Base-by-base conservation (phyloP, 2,329 filamentous ascomycete genomes). In the Cladosporium sp. region DNA sequence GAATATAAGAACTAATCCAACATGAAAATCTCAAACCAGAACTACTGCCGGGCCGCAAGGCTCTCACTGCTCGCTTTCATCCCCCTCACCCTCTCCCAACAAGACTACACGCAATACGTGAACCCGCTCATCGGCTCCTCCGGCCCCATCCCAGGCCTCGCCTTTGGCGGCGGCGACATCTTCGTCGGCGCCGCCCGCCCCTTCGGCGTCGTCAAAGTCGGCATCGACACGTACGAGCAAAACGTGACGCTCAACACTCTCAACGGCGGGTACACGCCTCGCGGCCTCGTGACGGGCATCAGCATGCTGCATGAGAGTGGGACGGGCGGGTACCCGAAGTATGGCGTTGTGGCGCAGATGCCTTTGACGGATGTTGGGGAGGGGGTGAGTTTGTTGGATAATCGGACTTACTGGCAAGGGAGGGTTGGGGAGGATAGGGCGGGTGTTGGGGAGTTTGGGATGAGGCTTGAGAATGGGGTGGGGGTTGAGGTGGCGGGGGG, bases 281-380 rank as follows among this genome's bases (percentile, higher is more conserved):
- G 61, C 42, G 63, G 64, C 11, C 56, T 59, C 3, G 61, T 62
- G 20, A 60, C 58, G 2, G 60, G 43, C 8, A 46, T 59, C 40
- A 55, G 50, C 30, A 71, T 84, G 74, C 77, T 84, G 55, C 80
- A 49, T 19, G 46, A 49, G 43, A 46, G 32, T 42, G 82, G 83
- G 3, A 87, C 83, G 0, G 84, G 84, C 7, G 84, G 84, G 1
- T 81, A 80, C 1, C 82, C 84, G 1, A 86, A 86, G 62, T 87
- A 86, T 53, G 84, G 84, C 4, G 80, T 84, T 1, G 71, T 82
- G 19, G 74, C 73, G 0, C 76, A 71, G 49, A 83, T 65, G 73
- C 73, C 54, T 57, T 63, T 57, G 56, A 74, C 19, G 74, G 84
- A 53, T 55, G 71, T 66, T 0, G 59, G 62, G 11, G 59, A 57